Evolutionary conservation across 2,329 filamentous ascomycete genomes (phyloP).

Genomic region (Teratosphaeria viscida): DNA sequence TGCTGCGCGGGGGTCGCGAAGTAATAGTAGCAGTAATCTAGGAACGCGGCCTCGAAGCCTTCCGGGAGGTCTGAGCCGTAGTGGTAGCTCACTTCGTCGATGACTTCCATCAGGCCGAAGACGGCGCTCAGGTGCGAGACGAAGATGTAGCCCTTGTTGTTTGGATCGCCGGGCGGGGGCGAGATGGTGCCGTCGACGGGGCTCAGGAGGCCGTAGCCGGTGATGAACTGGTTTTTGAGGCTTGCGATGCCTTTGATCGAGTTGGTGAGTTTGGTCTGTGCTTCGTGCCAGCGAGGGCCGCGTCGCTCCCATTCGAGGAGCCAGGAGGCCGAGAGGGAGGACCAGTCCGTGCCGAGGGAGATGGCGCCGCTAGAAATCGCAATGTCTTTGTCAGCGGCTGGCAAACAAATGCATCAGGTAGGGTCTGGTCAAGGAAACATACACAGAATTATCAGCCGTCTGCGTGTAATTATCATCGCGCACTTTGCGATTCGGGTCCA

Average conservation of each 20-base stretch:
- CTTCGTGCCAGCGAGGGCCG: constrained; percentile 43
- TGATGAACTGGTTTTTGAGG: constrained; percentile 50
- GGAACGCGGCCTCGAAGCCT: constrained; percentile 45
- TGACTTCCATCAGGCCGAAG: constrained; percentile 49
- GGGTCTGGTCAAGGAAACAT: background rate
- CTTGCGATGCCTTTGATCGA: constrained; percentile 43
- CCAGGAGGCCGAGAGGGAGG: constrained; percentile 46
- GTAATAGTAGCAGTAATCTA: constrained; percentile 53
- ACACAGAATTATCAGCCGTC: background rate
- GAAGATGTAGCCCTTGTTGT: constrained; percentile 41
- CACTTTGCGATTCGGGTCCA: constrained; percentile 51
- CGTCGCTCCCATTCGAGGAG: constrained; percentile 51
- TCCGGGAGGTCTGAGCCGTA: constrained; percentile 35
- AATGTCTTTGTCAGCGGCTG: constrained; percentile 23
- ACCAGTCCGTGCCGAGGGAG: constrained; percentile 50
- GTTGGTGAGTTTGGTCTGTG: constrained; percentile 39
- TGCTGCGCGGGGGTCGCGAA: constrained; percentile 42
- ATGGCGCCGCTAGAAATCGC: constrained; percentile 31
- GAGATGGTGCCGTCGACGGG: constrained; percentile 39
- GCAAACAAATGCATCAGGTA: background rate
- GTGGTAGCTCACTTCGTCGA: constrained; percentile 45
- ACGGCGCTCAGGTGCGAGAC: constrained; percentile 48
- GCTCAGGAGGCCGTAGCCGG: constrained; percentile 44
- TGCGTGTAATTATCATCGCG: constrained; percentile 43
- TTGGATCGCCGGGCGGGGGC: constrained; percentile 43